Evolutionary conservation across 1,284 basidiomycete species (phyloP).

Genomic region (Microbotryum intermedium): DNA sequence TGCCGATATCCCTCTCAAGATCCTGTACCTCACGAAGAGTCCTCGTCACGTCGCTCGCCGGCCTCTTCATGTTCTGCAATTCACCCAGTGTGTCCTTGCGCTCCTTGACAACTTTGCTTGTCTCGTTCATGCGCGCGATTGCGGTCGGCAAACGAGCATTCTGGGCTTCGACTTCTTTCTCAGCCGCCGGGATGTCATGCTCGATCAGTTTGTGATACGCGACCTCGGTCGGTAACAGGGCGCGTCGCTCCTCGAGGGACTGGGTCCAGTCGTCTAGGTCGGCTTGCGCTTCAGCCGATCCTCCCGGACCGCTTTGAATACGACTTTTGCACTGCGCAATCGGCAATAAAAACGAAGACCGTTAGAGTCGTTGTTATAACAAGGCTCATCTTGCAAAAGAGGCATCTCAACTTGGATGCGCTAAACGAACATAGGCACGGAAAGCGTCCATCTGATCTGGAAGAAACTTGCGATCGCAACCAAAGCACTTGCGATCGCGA

Average conservation of each 20-base stretch:
- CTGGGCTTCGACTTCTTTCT: slow-evolving; percentile 28
- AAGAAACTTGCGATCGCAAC: slow-evolving; percentile 64
- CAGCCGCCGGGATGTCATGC: slow-evolving; percentile 53
- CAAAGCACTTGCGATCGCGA: slow-evolving; percentile 59
- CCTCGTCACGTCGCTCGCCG: slow-evolving; percentile 55
- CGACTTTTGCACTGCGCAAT: slow-evolving; percentile 11
- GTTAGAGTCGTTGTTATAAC: too few species aligned
- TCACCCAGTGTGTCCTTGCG: slow-evolving; percentile 54
- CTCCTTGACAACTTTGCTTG: slow-evolving; percentile 45
- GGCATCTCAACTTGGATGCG: not conserved
- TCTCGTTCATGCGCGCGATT: not conserved
- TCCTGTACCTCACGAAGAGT: slow-evolving; percentile 58
- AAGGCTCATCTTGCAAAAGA: too few species aligned
- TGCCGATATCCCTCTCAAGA: slow-evolving; percentile 55
- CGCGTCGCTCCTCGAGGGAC: slow-evolving; percentile 53
- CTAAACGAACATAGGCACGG: slow-evolving; percentile 34
- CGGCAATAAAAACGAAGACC: not conserved
- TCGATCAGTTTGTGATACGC: slow-evolving; percentile 46
- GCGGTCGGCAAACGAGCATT: not conserved
- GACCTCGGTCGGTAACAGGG: slow-evolving; percentile 48
- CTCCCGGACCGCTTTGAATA: slow-evolving; percentile 25
- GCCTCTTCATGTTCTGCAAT: slow-evolving; percentile 55
- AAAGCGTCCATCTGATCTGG: slow-evolving; percentile 48
- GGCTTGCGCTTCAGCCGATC: slow-evolving; percentile 40
- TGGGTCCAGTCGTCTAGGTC: slow-evolving; percentile 56